Percentiles rank a stretch among this genome's conserved stretches.
phyloP scores from a whole-genome alignment of 345 rosid species.

The Rhodamnia argentea region DNA sequence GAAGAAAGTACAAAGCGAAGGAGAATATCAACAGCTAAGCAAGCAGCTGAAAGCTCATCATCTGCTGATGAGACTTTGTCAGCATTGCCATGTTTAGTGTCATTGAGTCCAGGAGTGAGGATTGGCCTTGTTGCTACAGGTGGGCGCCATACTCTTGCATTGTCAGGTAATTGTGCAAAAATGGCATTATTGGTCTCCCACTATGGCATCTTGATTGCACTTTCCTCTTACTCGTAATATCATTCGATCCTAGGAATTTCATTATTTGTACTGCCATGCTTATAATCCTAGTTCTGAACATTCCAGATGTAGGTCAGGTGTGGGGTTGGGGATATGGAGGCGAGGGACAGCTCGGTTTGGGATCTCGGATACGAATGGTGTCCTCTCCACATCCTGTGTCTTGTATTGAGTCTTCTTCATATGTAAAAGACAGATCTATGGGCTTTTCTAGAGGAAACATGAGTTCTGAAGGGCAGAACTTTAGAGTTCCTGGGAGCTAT shows the following conservation, averaged over 20 bases:
- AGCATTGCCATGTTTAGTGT: conserved; percentile 84
- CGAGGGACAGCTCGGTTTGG: conserved; percentile 99
- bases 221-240: background rate
- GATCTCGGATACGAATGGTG: conserved; percentile 85
- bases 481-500: conserved; percentile 72
- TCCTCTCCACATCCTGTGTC: conserved; percentile 92
- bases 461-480: conserved; percentile 46
- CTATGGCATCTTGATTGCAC: background rate
- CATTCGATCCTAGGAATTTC: background rate
- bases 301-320: conserved; percentile 92
- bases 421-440: conserved; percentile 39
- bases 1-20: conserved; percentile 68
- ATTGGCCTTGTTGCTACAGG: conserved; percentile 84
- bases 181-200: background rate
- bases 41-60: conserved; percentile 69
- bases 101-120: conserved; percentile 82
- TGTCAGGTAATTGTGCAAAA: conserved; percentile 55
- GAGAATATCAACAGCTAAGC: conserved; percentile 52
- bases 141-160: conserved; percentile 88
- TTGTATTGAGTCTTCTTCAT: conserved; percentile 56
- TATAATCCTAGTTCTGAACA: conserved; percentile 27
- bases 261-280: conserved; percentile 7
- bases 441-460: conserved; percentile 39
- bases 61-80: conserved; percentile 60
- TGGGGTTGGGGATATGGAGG: conserved; percentile 99